Evolutionary conservation across 176 grass and related monocot species (phyloP).

Genomic region (Cymbopogon citratus): DNA sequence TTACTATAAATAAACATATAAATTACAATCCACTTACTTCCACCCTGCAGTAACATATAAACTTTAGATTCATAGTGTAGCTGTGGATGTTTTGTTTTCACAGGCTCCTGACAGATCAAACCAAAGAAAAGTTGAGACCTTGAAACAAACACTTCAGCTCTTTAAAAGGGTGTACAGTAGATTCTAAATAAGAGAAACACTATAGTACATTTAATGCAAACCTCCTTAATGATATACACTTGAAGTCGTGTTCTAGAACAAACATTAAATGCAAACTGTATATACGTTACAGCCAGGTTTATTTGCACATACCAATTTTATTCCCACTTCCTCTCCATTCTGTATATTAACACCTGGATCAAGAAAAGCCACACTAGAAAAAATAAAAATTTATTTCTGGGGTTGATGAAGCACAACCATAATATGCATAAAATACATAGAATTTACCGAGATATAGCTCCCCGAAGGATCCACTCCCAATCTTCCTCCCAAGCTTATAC

Average conservation of each 20-base stretch:
- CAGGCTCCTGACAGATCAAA: conserved; percentile 57
- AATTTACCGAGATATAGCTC: conserved; percentile 73
- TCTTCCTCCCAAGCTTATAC: conserved; percentile 82
- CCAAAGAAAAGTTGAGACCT: neutral
- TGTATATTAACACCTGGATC: conserved; percentile 72
- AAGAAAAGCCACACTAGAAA: neutral
- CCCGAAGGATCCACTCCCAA: conserved; percentile 81
- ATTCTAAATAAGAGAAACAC: neutral
- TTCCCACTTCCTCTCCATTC: conserved; percentile 75
- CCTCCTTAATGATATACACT: too few relatives aligned
- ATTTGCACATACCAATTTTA: conserved; percentile 64
- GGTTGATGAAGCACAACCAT: neutral
- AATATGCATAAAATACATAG: neutral
- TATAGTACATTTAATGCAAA: neutral
- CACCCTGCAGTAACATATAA: conserved; percentile 87
- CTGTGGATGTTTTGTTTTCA: conserved; percentile 86
- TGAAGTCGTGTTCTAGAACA: too few relatives aligned
- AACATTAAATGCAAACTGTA: neutral
- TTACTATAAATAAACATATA: neutral
- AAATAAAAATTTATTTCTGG: neutral
- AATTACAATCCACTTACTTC: conserved; percentile 53
- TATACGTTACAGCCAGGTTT: neutral
- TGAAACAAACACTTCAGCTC: neutral
- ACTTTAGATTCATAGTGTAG: conserved; percentile 93
- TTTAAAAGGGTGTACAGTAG: too few relatives aligned